Evolutionary conservation across 2,329 filamentous ascomycete genomes (phyloP), one percentile per base, ranked within the genome.

Genomic region (Fusarium cicatricum): DNA sequence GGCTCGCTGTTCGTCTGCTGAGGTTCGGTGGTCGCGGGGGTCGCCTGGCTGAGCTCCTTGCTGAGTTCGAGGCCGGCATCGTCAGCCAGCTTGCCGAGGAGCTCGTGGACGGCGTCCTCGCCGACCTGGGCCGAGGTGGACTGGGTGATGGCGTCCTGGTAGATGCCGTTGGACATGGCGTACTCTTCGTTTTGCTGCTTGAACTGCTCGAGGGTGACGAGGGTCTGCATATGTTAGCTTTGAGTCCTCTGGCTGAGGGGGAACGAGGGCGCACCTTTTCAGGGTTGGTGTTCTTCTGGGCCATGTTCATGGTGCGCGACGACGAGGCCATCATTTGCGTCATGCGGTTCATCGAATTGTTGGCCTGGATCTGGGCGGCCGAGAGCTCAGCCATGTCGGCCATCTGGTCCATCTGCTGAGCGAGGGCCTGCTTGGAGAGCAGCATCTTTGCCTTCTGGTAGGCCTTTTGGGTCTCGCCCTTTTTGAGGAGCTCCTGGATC

Each of bases 81-180:
- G 73, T 96, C 92, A 60, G 92, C 92, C 37, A 95, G 85, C 77
- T 96, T 90, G 62, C 86, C 89, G 76, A 96, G 89, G 59, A 96
- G 78, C 64, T 91, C 87, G 74, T 96, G 92, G 2, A 96, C 91
- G 65, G 93, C 91, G 66, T 96, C 92, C 72, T 96, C 76, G 79
- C 90, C 77, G 78, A 93, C 74, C 80, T 90, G 72, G 79, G 89
- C 69, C 75, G 90, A 73, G 2, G 92, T 96, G 32, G 89, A 90
- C 57, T 90, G 88, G 17, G 85, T 87, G 59, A 93, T 94, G 55
- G 91, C 90, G 70, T 93, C 92, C 75, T 94, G 91, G 76, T 95
- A 95, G 76, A 93, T 92, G 65, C 87, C 83, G 73, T 85, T 86
- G 71, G 79, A 82, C 77, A 87, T 84, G 73, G 83, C 82, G 73